A percentile compares a stretch with the other conserved stretches of the same genome.
phyloP scores from a whole-genome alignment of 768 basidiomycete genomes.

The Galerina sulciceps region DNA sequence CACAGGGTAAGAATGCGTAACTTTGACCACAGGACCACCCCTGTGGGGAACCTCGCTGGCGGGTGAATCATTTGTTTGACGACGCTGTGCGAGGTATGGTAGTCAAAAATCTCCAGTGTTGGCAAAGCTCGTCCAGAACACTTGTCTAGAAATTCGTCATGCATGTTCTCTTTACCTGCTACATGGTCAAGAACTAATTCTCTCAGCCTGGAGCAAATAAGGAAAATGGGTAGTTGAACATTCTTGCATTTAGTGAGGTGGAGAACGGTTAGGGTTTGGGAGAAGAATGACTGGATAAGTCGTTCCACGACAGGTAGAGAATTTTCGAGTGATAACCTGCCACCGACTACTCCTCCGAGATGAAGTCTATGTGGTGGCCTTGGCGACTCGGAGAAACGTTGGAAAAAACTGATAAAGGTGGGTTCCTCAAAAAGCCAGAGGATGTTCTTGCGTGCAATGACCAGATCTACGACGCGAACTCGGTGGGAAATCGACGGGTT shows the following conservation, averaged over 20 bases:
- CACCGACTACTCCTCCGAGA: not conserved
- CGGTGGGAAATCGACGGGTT: not conserved
- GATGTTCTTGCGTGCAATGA: not conserved
- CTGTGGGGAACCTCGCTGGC: not conserved
- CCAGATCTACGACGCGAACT: not conserved
- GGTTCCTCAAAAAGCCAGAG: not conserved
- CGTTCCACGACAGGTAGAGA: not conserved
- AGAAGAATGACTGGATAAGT: not conserved
- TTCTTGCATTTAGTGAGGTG: not conserved
- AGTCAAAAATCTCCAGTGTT: not conserved
- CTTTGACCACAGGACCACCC: slow-evolving; percentile 4
- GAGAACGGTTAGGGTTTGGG: slow-evolving; percentile 3
- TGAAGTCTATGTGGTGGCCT: not conserved
- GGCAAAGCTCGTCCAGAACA: not conserved
- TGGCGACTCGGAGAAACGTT: not conserved
- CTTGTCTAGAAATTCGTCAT: not conserved
- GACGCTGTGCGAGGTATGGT: not conserved
- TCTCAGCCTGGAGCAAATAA: slow-evolving; percentile 7
- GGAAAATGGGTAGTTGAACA: slow-evolving; percentile 1
- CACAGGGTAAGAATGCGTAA: slow-evolving; percentile 8
- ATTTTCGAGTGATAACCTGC: not conserved
- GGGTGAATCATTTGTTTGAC: slow-evolving; percentile 4
- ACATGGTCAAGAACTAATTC: slow-evolving; percentile 3
- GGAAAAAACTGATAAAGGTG: not conserved
- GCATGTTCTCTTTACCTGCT: not conserved